phyloP scores from a whole-genome alignment of 116 monocot species.

The Trichopus zeylanicus region DNA sequence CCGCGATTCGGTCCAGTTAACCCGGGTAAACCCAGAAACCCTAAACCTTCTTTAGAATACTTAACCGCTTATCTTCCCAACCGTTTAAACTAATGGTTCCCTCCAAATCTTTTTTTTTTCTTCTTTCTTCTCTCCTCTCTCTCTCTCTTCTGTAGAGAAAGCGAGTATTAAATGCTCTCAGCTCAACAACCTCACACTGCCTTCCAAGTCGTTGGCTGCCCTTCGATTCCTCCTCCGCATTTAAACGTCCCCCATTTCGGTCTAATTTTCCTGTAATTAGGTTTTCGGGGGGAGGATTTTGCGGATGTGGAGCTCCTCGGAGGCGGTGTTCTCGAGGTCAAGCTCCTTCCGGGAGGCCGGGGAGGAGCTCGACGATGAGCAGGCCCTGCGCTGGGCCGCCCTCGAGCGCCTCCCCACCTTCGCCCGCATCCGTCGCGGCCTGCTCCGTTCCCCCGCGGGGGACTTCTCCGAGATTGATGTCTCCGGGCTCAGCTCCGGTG shows the following conservation, averaged over 20 bases:
- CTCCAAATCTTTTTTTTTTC: background rate
- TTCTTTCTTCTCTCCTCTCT: constrained; percentile 8
- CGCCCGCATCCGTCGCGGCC: constrained; percentile 51
- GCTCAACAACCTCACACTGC: constrained; percentile 29
- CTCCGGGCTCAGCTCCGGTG: constrained; percentile 31
- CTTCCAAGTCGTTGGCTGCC: constrained; percentile 7
- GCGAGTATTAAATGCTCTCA: constrained; percentile 48
- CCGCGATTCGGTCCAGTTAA: no score
- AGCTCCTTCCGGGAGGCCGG: constrained; percentile 52
- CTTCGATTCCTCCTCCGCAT: constrained; percentile 5
- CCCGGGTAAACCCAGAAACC: no score
- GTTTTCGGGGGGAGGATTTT: no score
- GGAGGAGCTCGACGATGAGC: constrained; percentile 55
- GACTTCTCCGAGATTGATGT: constrained; percentile 59
- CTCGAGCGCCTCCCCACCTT: constrained; percentile 83
- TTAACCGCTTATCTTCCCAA: background rate
- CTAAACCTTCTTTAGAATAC: no score
- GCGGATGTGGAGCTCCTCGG: constrained; percentile 76
- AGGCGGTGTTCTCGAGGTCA: constrained; percentile 66
- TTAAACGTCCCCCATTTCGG: constrained; percentile 20
- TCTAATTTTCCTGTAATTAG: constrained; percentile 2
- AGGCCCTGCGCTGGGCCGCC: constrained; percentile 88
- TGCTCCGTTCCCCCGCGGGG: constrained; percentile 31
- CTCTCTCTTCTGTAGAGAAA: no score
- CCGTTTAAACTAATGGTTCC: constrained; percentile 12